Base-by-base conservation (phyloP, 2,329 filamentous ascomycete species). In the Albophoma yamanashiensis region DNA sequence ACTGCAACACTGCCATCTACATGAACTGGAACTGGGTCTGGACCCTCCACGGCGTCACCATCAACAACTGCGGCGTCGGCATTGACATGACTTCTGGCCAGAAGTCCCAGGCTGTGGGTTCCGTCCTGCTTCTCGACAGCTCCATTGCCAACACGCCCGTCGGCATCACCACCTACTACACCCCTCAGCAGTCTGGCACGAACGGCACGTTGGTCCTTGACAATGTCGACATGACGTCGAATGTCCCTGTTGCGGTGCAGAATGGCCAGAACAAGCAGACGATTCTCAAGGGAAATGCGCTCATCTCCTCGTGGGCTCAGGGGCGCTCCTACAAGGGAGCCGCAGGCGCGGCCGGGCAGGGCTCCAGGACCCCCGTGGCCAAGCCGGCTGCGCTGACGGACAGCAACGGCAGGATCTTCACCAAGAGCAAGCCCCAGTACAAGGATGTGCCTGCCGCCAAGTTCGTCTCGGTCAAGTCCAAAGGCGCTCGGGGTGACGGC, bases 21-120 rank as follows among this genome's bases (percentile, higher is more conserved):
- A 89, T 94, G 86, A 92, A 92, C 79, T 96, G 91, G 91, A 90
- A 93, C 77, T 96, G 91, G 91, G 79, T 86, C 22, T 95, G 89
- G 88, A 85, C 87, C 53, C 84, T 94, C 75, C 91, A 93, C 71
- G 88, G 84, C 42, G 66, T 95, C 43, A 81, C 76, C 55, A 89
- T 95, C 74, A 86, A 91, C 72, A 85, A 88, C 70, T 90, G 88
- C 70, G 76, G 78, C n/a, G 75, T 92, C 45, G 91, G 89, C 59
- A 78, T 95, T 63, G 89, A 95, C 74, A 91, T 96, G 85, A 83
- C 87, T 56, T 83, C 79, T 34, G 71, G 77, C 39, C 76, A 79
- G n/a, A 66, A 69, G 15, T 8, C 15, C 66, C 89, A 94, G 76
- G 88, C 85, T 14, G 92, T 96, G 58, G 94, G 94, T 60, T 96